Percentiles rank a stretch among this genome's conserved stretches.
These are phyloP conservation scores for Trematosphaeria pertusa DNA, from an alignment of 2,329 filamentous ascomycete genomes.

Conservation along the genomic window DNA sequence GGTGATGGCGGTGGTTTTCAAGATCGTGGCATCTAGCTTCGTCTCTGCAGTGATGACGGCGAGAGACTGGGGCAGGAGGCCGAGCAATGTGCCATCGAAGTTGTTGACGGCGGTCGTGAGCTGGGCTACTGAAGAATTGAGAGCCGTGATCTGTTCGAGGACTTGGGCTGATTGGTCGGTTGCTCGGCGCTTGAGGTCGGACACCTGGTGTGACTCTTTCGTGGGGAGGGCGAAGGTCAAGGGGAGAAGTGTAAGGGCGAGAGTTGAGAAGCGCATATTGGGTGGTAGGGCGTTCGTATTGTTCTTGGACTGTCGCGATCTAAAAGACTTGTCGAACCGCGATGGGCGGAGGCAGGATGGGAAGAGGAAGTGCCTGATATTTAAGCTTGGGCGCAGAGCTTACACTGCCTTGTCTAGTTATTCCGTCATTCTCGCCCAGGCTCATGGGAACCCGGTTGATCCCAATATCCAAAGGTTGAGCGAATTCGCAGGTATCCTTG, in stretches of 20 bases:
- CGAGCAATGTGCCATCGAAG: conserved; percentile 27
- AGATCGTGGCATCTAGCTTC: conserved; percentile 22
- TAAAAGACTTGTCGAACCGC: too few relatives aligned
- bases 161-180: conserved; percentile 15
- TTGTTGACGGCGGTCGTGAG: conserved; percentile 28
- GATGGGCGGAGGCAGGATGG: too few relatives aligned
- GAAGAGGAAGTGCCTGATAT: too few relatives aligned
- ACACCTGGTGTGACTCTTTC: neutral
- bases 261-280: neutral
- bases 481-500: too few relatives aligned
- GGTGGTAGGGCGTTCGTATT: too few relatives aligned
- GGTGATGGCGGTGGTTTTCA: conserved; percentile 23
- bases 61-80: conserved; percentile 27
- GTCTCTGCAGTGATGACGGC: conserved; percentile 23
- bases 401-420: neutral
- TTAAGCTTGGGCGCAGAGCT: too few relatives aligned
- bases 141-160: conserved; percentile 19
- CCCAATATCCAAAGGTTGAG: neutral
- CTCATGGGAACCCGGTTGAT: neutral
- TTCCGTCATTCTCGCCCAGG: neutral
- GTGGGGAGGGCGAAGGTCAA: neutral
- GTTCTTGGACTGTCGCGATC: too few relatives aligned
- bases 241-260: conserved; percentile 1
- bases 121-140: conserved; percentile 20
- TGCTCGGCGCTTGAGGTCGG: neutral